Evolutionary conservation across 2,329 filamentous ascomycete species (phyloP), one percentile per base, ranked within the genome.

Genomic region (Decorospora gaudefroyi): DNA sequence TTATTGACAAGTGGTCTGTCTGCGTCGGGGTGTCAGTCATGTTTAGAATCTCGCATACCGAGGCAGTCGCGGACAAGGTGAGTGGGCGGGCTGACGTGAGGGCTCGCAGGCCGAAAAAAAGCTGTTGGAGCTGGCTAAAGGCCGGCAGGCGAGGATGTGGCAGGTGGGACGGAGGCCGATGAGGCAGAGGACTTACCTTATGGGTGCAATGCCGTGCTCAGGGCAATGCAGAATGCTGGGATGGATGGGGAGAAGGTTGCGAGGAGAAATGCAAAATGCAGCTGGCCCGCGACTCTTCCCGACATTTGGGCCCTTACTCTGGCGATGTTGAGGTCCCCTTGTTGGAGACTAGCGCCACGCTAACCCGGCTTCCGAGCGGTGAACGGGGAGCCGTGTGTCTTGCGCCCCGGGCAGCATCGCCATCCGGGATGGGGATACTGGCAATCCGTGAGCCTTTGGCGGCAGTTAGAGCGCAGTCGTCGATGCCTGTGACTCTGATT

Each of bases 281-380:
- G n/a, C n/a, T n/a, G n/a, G n/a, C 42, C 47, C 32, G 44, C 55
- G 60, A 55, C 47, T 57, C 49, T 53, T 51, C 54, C 57, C 63
- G 61, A 62, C 64, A 57, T 57, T 58, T 62, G 62, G 62, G 61
- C 52, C 43, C 46, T 39, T 51, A 27, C 39, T 49, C 39, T 48
- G 57, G 57, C 56, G 60, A 58, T 64, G 65, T 66, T 67, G 62
- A 65, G 59, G n/a, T n/a, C n/a, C n/a, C n/a, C n/a, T n/a, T n/a
- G n/a, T 32, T 46, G 43, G 43, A 46, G 43, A 42, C 13, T 36
- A 16, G 54, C 53, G 26, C 38, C 27, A 43, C 59, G 47, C 59
- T 64, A 59, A 51, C 48, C 58, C 42, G 32, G 28, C 15, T 50
- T 41, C 49, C 57, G 61, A 58, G 64, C 63, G 61, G 62, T 66